phyloP scores from a whole-genome alignment of 2,329 filamentous ascomycete species.

The Diplodia mutila region DNA sequence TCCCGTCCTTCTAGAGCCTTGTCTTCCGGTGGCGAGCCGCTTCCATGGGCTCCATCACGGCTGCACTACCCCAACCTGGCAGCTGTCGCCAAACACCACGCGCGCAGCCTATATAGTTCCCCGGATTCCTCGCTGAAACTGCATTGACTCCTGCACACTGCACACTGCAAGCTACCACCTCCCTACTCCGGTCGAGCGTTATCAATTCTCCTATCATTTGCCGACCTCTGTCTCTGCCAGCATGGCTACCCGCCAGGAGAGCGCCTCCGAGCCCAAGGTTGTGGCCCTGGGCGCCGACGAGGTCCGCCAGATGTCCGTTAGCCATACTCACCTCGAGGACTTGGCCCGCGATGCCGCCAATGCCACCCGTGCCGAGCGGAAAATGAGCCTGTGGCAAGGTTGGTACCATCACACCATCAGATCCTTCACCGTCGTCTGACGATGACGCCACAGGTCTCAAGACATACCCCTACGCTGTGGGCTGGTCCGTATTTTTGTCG shows the following conservation, averaged over 20 bases:
- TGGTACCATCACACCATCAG: background rate
- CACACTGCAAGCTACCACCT: background rate
- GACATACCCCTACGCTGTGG: constrained; percentile 79
- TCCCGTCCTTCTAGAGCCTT: background rate
- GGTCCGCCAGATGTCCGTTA: constrained; percentile 4
- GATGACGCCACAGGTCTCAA: constrained; percentile 1
- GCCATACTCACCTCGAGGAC: background rate
- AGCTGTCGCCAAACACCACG: constrained; percentile 7
- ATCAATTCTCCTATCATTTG: background rate
- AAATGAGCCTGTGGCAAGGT: constrained; percentile 9
- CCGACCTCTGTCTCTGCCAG: background rate
- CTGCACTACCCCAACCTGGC: constrained; percentile 2
- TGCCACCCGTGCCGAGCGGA: constrained; percentile 9
- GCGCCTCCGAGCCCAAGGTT: background rate
- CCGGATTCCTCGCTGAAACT: background rate
- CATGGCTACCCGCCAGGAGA: background rate
- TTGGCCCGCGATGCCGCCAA: constrained; percentile 1
- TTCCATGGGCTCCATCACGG: background rate
- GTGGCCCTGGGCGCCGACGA: background rate
- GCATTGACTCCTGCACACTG: background rate
- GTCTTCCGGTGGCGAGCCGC: constrained; percentile 3
- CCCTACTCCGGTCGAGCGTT: background rate
- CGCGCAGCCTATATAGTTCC: constrained; percentile 7
- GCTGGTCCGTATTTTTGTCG: constrained; percentile 81
- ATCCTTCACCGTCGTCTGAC: background rate